These are phyloP conservation scores for Chamaecrista fasciculata DNA, from an alignment of 306 rosid genomes.

Conservation along the genomic window DNA sequence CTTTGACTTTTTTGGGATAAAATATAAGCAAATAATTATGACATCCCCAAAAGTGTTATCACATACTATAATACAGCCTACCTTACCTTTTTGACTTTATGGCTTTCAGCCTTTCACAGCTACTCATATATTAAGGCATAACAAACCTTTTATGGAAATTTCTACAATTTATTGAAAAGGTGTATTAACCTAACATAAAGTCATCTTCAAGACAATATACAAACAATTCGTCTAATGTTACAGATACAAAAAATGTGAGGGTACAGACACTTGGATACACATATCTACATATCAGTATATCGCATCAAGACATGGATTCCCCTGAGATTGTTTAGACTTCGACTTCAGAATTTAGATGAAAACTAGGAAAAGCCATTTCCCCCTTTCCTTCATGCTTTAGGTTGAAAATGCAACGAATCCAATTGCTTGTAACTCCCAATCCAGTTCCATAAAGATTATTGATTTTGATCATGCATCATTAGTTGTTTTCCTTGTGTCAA, in stretches of 20 bases:
- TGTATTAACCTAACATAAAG: neutral
- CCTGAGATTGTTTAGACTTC: neutral
- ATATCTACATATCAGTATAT: neutral
- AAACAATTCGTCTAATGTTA: neutral
- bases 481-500: neutral
- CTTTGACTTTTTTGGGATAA: too few relatives aligned
- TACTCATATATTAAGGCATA: neutral
- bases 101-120: constrained; percentile 10
- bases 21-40: neutral
- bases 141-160: neutral
- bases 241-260: neutral
- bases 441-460: neutral
- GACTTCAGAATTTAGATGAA: neutral
- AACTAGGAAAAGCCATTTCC: neutral
- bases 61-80: neutral
- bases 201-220: neutral
- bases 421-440: neutral
- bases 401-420: neutral
- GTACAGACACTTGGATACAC: neutral
- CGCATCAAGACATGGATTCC: neutral
- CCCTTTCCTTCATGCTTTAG: neutral
- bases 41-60: neutral
- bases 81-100: neutral
- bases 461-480: neutral
- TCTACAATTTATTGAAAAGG: neutral